These are phyloP conservation scores for Solanum dulcamara DNA, from an alignment of 257 asterid genomes.

Conservation along the genomic window DNA sequence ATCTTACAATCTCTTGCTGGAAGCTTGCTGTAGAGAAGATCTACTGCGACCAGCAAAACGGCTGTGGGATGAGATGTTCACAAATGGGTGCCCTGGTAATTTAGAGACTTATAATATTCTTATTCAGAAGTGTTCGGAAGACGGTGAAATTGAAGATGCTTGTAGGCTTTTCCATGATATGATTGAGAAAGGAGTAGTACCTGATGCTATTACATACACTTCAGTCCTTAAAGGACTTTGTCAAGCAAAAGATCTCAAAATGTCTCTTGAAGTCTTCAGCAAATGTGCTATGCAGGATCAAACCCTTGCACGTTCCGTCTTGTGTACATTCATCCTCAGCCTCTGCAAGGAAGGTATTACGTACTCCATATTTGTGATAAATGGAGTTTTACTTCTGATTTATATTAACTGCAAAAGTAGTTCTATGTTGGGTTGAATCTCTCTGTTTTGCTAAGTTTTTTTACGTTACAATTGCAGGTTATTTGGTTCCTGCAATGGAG, in stretches of 20 bases:
- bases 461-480: slow-evolving; percentile 33
- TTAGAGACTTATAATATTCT: slow-evolving; percentile 47
- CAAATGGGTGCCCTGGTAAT: slow-evolving; percentile 64
- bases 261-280: slow-evolving; percentile 39
- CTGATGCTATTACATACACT: slow-evolving; percentile 36
- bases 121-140: slow-evolving; percentile 38
- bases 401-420: not conserved
- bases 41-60: slow-evolving; percentile 77
- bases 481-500: slow-evolving; percentile 30
- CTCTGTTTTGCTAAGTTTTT: not conserved
- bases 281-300: slow-evolving; percentile 38
- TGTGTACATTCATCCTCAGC: slow-evolving; percentile 29
- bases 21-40: slow-evolving; percentile 80
- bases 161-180: slow-evolving; percentile 53
- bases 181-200: slow-evolving; percentile 50
- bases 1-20: slow-evolving; percentile 63
- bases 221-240: slow-evolving; percentile 60
- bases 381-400: not conserved
- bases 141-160: slow-evolving; percentile 64
- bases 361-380: not conserved
- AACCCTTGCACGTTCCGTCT: slow-evolving; percentile 26
- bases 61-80: slow-evolving; percentile 94
- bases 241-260: slow-evolving; percentile 32
- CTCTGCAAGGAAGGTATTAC: slow-evolving; percentile 57
- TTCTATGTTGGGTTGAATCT: not conserved